These are phyloP conservation scores for Rhodomyrtus tomentosa DNA, from an alignment of 345 rosid genomes.

Conservation along the genomic window DNA sequence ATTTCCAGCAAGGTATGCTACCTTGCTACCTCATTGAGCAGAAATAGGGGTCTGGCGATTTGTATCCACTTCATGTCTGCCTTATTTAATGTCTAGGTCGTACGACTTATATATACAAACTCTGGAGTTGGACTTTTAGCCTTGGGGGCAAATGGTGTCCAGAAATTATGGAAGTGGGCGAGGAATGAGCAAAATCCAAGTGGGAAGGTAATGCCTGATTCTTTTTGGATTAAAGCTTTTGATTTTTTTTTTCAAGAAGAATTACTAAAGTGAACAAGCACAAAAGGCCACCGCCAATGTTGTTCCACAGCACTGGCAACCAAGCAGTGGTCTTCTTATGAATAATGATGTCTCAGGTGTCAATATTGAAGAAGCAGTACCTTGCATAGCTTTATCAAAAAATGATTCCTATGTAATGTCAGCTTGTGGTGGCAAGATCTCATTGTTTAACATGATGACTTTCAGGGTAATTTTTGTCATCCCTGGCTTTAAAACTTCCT, in stretches of 20 bases:
- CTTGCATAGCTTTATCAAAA: slow-evolving; percentile 90
- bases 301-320: slow-evolving; percentile 86
- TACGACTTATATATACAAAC: slow-evolving; percentile 79
- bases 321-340: slow-evolving; percentile 89
- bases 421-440: slow-evolving; percentile 83
- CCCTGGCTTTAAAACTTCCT: not conserved
- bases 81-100: slow-evolving; percentile 36
- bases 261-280: not conserved
- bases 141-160: slow-evolving; percentile 66
- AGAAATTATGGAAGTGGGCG: slow-evolving; percentile 74
- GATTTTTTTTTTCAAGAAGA: not conserved
- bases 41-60: not conserved
- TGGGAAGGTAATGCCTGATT: slow-evolving; percentile 87
- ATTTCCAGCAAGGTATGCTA: slow-evolving; percentile 68
- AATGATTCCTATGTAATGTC: slow-evolving; percentile 92
- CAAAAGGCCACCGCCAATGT: slow-evolving; percentile 55
- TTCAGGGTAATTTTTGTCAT: slow-evolving; percentile 43
- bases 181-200: slow-evolving; percentile 67
- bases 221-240: not conserved
- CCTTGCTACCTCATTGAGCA: not conserved
- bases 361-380: slow-evolving; percentile 70
- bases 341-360: slow-evolving; percentile 64
- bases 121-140: slow-evolving; percentile 78
- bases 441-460: slow-evolving; percentile 87
- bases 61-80: not conserved